Evolutionary conservation across 164 flowering plant species (phyloP).

Genomic region (Liriodendron chinense): DNA sequence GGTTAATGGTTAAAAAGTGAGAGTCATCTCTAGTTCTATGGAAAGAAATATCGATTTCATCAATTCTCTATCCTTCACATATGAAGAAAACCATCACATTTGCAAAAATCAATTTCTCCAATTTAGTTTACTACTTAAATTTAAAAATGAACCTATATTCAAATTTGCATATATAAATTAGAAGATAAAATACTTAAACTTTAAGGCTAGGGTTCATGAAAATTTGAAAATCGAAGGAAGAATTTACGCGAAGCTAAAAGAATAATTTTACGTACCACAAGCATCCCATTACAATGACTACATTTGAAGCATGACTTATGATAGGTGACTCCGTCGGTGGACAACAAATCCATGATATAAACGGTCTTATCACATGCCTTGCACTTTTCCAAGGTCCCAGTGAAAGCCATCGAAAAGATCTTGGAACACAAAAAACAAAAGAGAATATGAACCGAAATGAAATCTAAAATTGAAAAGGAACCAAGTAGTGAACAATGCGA

Average conservation of each 20-base stretch:
- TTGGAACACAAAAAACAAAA: neutral
- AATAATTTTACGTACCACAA: conserved; percentile 30
- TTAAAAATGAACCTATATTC: neutral
- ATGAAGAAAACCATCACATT: too few species aligned
- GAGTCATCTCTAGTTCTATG: too few species aligned
- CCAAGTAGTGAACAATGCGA: neutral
- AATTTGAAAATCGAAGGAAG: neutral
- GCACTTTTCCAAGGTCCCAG: conserved; percentile 57
- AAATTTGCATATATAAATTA: neutral
- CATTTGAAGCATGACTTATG: conserved; percentile 70
- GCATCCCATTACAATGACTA: conserved; percentile 58
- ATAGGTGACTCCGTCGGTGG: conserved; percentile 55
- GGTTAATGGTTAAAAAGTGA: too few species aligned
- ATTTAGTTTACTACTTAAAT: too few species aligned
- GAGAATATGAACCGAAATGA: neutral
- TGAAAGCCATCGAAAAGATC: conserved; percentile 35
- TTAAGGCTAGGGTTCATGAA: neutral
- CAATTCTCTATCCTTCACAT: too few species aligned
- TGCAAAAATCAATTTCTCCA: too few species aligned
- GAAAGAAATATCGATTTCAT: too few species aligned
- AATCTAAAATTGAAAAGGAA: neutral
- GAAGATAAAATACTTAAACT: neutral
- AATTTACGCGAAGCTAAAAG: too few species aligned
- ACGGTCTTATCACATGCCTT: conserved; percentile 63
- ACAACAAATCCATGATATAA: conserved; percentile 46